phyloP scores from a whole-genome alignment of 495 filamentous ascomycete species.

The Clavariopsis aquatica region DNA sequence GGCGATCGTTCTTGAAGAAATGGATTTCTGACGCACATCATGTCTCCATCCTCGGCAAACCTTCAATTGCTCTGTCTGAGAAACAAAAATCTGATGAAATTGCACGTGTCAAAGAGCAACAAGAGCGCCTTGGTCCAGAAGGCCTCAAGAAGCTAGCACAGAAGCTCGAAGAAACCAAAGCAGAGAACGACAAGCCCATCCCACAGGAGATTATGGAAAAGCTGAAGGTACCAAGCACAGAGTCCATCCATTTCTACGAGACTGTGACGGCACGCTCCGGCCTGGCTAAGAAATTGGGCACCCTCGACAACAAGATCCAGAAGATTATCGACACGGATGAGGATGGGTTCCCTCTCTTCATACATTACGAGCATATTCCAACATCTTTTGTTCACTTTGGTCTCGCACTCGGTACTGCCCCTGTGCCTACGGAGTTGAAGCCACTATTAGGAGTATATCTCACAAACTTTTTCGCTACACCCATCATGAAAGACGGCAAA shows the following conservation, averaged over 20 bases:
- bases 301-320: conserved; percentile 69
- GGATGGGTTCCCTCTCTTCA: conserved; percentile 67
- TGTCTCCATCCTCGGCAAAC: conserved; percentile 74
- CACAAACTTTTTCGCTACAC: conserved; percentile 92
- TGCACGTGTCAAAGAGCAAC: conserved; percentile 60
- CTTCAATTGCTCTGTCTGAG: conserved; percentile 63
- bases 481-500: conserved; percentile 75
- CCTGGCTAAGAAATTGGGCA: conserved; percentile 68
- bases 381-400: conserved; percentile 86
- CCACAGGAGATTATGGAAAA: conserved; percentile 72
- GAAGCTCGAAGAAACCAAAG: conserved; percentile 76
- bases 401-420: conserved; percentile 73
- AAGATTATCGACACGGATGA: conserved; percentile 71
- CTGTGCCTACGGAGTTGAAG: conserved; percentile 70
- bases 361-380: conserved; percentile 94
- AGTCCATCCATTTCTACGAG: conserved; percentile 91
- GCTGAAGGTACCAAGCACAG: conserved; percentile 77
- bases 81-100: conserved; percentile 70
- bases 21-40: conserved; percentile 87
- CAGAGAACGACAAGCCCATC: conserved; percentile 78
- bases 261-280: conserved; percentile 86
- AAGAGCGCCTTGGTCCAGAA: conserved; percentile 61
- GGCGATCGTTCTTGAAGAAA: conserved; percentile 75
- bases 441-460: conserved; percentile 82
- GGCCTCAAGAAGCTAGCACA: conserved; percentile 70